A percentile compares a stretch with the other conserved stretches of the same genome.
Conservation (phyloP, 208 protist species). For the Phytomonas francai region DNA sequence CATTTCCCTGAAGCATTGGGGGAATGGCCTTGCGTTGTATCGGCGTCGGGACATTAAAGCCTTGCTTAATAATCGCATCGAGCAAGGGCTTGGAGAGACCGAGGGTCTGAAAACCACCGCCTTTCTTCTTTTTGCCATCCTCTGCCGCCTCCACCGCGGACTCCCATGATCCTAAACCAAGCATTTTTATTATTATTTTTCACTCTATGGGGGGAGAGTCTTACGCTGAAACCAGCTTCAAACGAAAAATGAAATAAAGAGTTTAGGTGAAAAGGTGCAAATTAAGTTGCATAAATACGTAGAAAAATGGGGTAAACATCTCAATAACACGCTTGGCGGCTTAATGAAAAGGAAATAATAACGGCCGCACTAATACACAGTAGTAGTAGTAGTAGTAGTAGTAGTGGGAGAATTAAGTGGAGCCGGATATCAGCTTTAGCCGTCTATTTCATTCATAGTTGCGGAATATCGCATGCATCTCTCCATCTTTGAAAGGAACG, state of each 20-base stretch:
- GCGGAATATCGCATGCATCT: no score
- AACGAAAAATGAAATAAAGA: conserved; percentile 15
- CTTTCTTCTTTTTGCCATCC: conserved; percentile 50
- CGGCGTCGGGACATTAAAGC: conserved; percentile 97
- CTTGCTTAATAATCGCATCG: conserved; percentile 91
- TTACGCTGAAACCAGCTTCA: conserved; percentile 3
- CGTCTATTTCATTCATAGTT: no score
- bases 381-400: no score
- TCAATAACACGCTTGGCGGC: no score
- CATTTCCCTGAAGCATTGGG: conserved; percentile 89
- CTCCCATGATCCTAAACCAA: conserved; percentile 67
- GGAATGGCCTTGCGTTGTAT: conserved; percentile 98
- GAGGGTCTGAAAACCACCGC: conserved; percentile 85
- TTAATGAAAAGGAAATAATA: no score
- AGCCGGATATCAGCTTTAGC: no score
- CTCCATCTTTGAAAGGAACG: no score
- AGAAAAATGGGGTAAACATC: no score
- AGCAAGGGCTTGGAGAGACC: conserved; percentile 89
- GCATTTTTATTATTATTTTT: conserved; percentile 1
- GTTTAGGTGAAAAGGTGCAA: no score
- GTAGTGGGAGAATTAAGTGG: no score
- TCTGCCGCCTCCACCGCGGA: conserved; percentile 47
- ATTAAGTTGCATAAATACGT: no score
- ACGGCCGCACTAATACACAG: no score
- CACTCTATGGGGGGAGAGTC: not conserved